Evolutionary conservation across 1,139 yeast species (phyloP), one percentile per base, ranked within the genome.

Genomic region (Saccharomyces hybrid): DNA sequence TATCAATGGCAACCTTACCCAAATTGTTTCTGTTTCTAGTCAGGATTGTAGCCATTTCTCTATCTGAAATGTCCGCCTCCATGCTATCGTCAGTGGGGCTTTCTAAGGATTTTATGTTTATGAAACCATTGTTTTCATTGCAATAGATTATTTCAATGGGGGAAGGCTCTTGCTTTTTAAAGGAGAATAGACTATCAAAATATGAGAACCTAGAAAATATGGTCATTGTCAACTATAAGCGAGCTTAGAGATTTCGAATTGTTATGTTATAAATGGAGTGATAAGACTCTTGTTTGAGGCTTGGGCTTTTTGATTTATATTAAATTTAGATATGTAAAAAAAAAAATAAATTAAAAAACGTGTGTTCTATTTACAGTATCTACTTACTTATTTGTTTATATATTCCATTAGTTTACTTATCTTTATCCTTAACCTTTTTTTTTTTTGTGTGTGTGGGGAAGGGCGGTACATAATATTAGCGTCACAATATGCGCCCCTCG

Each of bases 1-100:
- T 31, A 44, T 53, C 23, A 47, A 46, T 38, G n/a, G 44, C 11
- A 9, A 27, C 53, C 47, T 25, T 50, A 47, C 25, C 56, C 55
- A 51, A 20, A 20, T 11, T 9, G n/a, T 38, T 38, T 11, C 26
- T 38, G 44, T 38, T 38, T 38, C 13, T 20, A 13, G 44, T 38
- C n/a, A 55, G 42, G n/a, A 57, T 48, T 49, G 54, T 54, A 3
- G 59, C 59, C 59, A 57, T 57, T 47, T 57, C 59, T 54, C 57
- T 55, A 42, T 51, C 53, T 32, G 59, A 57, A 11, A 57, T 47
- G 44, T 57, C 59, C 9, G 51, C 58, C 9, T 48, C 53, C n/a
- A 54, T 58, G 14, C 56, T 56, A 5, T 51, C 52, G 7, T 32
- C 53, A 11, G 44, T 8, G 26, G 26, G 23, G 31, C 50, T 46